Evolutionary conservation across 164 flowering plant genomes (phyloP).

Genomic region (Malania oleifera): DNA sequence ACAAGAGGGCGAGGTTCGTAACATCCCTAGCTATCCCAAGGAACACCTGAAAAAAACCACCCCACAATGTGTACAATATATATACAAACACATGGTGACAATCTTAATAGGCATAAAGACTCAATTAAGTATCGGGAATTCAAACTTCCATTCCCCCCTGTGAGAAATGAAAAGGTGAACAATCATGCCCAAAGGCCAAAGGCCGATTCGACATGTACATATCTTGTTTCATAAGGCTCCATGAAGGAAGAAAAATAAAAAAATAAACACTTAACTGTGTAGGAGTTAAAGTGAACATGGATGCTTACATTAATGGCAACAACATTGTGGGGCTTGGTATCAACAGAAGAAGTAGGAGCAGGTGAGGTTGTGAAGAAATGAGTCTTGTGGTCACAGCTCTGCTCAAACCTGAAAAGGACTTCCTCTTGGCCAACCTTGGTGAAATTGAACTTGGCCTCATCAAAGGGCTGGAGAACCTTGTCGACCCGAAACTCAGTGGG

Average conservation of each 20-base stretch:
- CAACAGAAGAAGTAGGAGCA: conserved; percentile 20
- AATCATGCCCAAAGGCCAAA: too few species aligned
- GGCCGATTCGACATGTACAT: too few species aligned
- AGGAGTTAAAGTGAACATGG: background rate
- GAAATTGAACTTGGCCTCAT: conserved; percentile 77
- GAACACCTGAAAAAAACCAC: too few species aligned
- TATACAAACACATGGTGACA: too few species aligned
- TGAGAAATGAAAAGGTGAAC: too few species aligned
- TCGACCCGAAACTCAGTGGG: conserved; percentile 83
- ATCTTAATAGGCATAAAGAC: too few species aligned
- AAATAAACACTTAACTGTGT: background rate
- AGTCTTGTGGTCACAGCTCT: conserved; percentile 28
- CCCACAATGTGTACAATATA: too few species aligned
- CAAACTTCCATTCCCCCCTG: too few species aligned
- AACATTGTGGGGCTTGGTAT: conserved; percentile 43
- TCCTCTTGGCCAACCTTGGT: conserved; percentile 92
- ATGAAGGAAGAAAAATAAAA: background rate
- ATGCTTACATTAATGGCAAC: conserved; percentile 80
- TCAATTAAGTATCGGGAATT: too few species aligned
- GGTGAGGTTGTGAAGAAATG: conserved; percentile 40
- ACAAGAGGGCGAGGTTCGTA: too few species aligned
- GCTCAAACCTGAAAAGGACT: conserved; percentile 65
- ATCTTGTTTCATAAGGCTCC: too few species aligned
- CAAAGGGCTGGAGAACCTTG: conserved; percentile 79
- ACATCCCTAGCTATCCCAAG: too few species aligned